A percentile compares a stretch with the other conserved stretches of the same genome.
Conservation (phyloP, 1,284 basidiomycete genomes). For the Sporisorium exsertum region DNA sequence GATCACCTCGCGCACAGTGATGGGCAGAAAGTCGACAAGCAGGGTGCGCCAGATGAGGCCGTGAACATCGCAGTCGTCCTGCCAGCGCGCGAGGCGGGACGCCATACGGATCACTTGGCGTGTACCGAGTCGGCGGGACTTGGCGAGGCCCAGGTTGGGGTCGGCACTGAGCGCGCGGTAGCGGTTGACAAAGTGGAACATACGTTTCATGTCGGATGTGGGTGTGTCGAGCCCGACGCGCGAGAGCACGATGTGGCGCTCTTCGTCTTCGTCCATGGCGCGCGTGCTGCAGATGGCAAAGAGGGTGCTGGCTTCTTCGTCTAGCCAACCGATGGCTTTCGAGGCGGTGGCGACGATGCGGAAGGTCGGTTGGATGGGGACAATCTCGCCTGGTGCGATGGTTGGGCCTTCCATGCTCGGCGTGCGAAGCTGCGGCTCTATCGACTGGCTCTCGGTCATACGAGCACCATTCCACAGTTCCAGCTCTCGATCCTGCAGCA, state of each 20-base stretch:
- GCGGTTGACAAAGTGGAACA: slow-evolving; percentile 63
- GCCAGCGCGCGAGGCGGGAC: slow-evolving; percentile 58
- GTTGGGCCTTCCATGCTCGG: background rate
- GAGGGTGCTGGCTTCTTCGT: slow-evolving; percentile 67
- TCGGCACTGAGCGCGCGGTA: slow-evolving; percentile 64
- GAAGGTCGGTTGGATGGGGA: slow-evolving; percentile 58
- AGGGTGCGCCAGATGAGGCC: slow-evolving; percentile 64
- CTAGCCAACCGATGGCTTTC: slow-evolving; percentile 66
- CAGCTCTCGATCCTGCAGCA: slow-evolving; percentile 65
- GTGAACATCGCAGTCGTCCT: slow-evolving; percentile 64
- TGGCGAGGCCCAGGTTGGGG: slow-evolving; percentile 62
- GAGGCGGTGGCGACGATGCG: slow-evolving; percentile 68
- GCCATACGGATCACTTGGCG: slow-evolving; percentile 68
- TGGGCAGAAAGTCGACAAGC: slow-evolving; percentile 69
- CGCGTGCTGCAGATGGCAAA: slow-evolving; percentile 66
- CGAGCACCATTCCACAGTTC: slow-evolving; percentile 67
- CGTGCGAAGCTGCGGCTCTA: background rate
- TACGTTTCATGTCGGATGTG: slow-evolving; percentile 41
- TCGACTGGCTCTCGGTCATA: slow-evolving; percentile 32
- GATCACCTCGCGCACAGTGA: slow-evolving; percentile 65
- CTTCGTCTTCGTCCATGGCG: slow-evolving; percentile 69
- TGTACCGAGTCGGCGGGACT: slow-evolving; percentile 69
- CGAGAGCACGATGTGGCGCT: slow-evolving; percentile 56
- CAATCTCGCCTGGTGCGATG: slow-evolving; percentile 31
- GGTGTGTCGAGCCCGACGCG: slow-evolving; percentile 36